Conservation (phyloP, 805 yeast genomes). For the Lipomyces chichibuensis region DNA sequence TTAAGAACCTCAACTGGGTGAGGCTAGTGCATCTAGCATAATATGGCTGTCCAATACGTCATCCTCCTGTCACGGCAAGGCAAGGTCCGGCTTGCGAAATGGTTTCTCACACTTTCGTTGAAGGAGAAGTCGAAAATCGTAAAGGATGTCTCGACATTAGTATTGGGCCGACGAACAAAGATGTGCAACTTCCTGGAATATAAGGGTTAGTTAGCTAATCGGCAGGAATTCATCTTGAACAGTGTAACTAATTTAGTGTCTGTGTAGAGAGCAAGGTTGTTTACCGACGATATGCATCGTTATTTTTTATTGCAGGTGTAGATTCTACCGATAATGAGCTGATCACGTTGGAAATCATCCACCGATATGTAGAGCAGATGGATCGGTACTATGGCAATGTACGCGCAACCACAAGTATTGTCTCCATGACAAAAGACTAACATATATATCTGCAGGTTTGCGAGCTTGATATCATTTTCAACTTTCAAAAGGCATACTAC, state of each 20-base stretch:
- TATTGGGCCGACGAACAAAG: slow-evolving; percentile 81
- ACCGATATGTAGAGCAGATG: slow-evolving; percentile 94
- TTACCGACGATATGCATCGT: slow-evolving; percentile 89
- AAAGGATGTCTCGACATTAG: slow-evolving; percentile 82
- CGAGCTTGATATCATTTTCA: slow-evolving; percentile 94
- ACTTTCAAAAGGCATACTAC: slow-evolving; percentile 90
- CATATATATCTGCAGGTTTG: slow-evolving; percentile 47
- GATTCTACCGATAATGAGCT: slow-evolving; percentile 85
- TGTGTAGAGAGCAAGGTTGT: slow-evolving; percentile 71
- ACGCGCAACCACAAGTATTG: neutral
- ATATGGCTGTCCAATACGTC: slow-evolving; percentile 77
- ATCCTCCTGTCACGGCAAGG: slow-evolving; percentile 91
- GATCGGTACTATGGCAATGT: slow-evolving; percentile 94
- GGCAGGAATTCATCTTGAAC: neutral
- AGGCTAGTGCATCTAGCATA: neutral
- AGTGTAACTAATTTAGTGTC: neutral
- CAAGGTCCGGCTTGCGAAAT: slow-evolving; percentile 86
- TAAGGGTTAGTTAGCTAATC: slow-evolving; percentile 48
- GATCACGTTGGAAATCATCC: slow-evolving; percentile 80
- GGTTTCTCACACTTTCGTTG: slow-evolving; percentile 85
- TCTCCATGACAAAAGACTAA: neutral
- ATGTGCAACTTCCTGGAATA: slow-evolving; percentile 95
- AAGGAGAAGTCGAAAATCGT: slow-evolving; percentile 84
- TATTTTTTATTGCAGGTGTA: slow-evolving; percentile 86
- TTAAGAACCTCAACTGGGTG: neutral